phyloP scores from a whole-genome alignment of 1,284 basidiomycete species.

The Cryptococcus sp. region DNA sequence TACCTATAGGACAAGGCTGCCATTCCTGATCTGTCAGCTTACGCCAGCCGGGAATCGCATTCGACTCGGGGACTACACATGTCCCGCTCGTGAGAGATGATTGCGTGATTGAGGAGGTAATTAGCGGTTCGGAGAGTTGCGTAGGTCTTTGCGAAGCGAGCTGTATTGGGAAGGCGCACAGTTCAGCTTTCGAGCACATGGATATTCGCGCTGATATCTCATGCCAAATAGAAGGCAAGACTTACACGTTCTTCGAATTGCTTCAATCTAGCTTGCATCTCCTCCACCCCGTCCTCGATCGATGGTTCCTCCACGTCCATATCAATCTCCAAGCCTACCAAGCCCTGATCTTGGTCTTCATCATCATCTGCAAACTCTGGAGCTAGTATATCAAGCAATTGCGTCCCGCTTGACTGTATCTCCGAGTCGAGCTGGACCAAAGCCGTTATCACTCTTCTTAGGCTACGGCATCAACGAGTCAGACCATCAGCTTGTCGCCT shows the following conservation, averaged over 20 bases:
- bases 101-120: neutral
- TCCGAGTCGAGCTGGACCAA: too few species aligned
- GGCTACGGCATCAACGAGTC: too few species aligned
- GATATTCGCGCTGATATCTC: neutral
- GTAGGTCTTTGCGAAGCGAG: neutral
- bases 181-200: too few species aligned
- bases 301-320: constrained; percentile 13
- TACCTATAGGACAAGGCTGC: constrained; percentile 16
- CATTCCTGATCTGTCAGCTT: constrained; percentile 13
- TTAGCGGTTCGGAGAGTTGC: too few species aligned
- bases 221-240: neutral
- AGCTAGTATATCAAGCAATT: too few species aligned
- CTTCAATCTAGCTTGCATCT: constrained; percentile 28
- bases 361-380: too few species aligned
- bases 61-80: neutral
- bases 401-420: too few species aligned
- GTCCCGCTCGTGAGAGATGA: neutral
- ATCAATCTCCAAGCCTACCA: neutral
- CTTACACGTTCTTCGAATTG: constrained; percentile 21
- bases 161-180: too few species aligned
- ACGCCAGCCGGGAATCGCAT: constrained; percentile 13
- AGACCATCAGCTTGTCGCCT: neutral
- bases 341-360: too few species aligned
- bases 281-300: constrained; percentile 12
- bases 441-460: too few species aligned